Conservation (phyloP, 805 yeast genomes). For the Ogataea saltuana region DNA sequence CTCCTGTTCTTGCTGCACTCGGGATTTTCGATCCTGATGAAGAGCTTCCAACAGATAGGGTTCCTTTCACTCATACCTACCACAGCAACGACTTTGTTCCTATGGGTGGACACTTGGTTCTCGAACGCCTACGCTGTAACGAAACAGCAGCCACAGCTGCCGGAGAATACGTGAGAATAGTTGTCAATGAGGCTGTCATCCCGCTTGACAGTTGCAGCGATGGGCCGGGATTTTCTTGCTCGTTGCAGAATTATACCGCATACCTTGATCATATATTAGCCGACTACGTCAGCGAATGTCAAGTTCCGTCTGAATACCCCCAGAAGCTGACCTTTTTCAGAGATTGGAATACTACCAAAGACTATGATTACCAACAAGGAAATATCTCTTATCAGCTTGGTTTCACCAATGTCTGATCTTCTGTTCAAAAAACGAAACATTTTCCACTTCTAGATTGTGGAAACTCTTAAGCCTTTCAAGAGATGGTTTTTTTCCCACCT, state of each 20-base stretch:
- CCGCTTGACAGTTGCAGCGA: constrained; percentile 47
- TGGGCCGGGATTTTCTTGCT: constrained; percentile 50
- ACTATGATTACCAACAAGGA: constrained; percentile 16
- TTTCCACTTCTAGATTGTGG: not conserved
- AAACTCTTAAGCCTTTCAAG: no score
- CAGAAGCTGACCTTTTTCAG: constrained; percentile 20
- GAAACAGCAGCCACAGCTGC: constrained; percentile 10
- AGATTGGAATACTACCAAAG: constrained; percentile 17
- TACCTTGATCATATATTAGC: constrained; percentile 16
- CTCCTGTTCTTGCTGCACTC: constrained; percentile 48
- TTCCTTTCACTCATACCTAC: constrained; percentile 50
- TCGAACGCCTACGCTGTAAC: constrained; percentile 35
- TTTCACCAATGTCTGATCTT: not conserved
- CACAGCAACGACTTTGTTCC: constrained; percentile 49
- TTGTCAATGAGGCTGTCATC: constrained; percentile 53
- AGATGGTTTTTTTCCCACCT: no score
- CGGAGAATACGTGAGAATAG: constrained; percentile 37
- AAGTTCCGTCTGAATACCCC: constrained; percentile 12
- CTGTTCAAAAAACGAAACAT: not conserved
- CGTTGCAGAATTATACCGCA: constrained; percentile 23
- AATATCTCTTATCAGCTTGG: constrained; percentile 11
- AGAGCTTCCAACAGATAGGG: constrained; percentile 42
- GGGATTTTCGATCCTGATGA: constrained; percentile 42
- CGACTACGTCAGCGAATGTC: constrained; percentile 11
- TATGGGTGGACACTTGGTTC: constrained; percentile 50